Base-by-base conservation (phyloP, 495 filamentous ascomycete species). In the Delitschia confertaspora region DNA sequence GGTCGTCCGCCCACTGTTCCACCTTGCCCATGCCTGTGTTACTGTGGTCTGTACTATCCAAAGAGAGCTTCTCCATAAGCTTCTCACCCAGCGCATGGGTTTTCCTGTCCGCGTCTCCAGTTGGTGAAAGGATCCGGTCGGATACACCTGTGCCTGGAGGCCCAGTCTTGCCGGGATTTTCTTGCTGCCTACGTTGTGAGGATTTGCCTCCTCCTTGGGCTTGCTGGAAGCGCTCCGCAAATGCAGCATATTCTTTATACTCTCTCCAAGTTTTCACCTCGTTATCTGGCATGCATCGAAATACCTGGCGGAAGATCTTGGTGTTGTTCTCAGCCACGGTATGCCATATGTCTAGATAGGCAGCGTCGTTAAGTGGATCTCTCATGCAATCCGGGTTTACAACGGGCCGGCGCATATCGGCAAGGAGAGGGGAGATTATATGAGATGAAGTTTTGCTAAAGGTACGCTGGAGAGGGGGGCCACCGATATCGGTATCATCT, bases 271-370 rank as follows among this genome's bases (percentile, higher is more conserved):
- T 85, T 49, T 80, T 83, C 49, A 93, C 93, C 54, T 95, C 86
- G 41, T 76, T 93, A 58, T 98, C 91, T 1, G 91, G 91, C 84
- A 89, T 89, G 63, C 87, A 94, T 33, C 93, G 79, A 69, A 98
- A 98, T 9, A 98, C 93, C 42, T 82, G 77, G 18, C 93, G 80
- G 66, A 80, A 98, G 23, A 98, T 73, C 47, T 85, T 83, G 4
- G 91, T 95, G 60, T 98, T 98, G 64, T 95, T 95, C 36, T 83
- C 80, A 5, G 91, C 91, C 31, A 88, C 77, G n/a, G 75, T 66
- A 48, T 79, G 78, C 91, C 91, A 98, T 1, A 81, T 79, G 49
- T 93, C 85, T 32, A 87, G 74, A 57, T 82, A 89, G 65, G 95
- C 96, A 2, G 68, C 61, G 44, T 88, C 76, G 48, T 80, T 80